phyloP scores from a whole-genome alignment of 306 rosid species.

The Cotoneaster glaucophyllus region DNA sequence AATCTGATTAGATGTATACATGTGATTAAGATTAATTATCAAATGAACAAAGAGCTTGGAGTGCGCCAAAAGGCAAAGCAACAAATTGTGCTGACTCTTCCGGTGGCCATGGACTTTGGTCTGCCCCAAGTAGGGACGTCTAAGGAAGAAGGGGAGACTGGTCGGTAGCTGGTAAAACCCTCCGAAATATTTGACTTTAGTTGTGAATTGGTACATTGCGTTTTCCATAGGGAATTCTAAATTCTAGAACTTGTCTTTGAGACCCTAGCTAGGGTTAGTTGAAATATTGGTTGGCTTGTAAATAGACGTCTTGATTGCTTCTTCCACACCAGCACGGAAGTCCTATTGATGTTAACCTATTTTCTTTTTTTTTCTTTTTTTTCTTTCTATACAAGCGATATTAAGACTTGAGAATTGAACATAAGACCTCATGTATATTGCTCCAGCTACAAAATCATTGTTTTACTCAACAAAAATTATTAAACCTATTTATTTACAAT shows the following conservation, averaged over 20 bases:
- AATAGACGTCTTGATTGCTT: slow-evolving; percentile 1
- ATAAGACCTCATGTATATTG: too few species aligned
- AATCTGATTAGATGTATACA: neutral
- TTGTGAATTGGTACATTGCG: neutral
- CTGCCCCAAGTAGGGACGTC: neutral
- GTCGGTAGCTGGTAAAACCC: neutral
- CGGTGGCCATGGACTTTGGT: neutral
- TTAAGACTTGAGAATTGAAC: too few species aligned
- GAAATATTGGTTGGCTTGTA: neutral
- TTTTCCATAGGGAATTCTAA: slow-evolving; percentile 7
- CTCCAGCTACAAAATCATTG: neutral
- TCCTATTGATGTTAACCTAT: neutral
- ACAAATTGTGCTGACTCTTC: neutral
- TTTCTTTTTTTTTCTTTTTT: neutral
- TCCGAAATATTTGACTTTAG: slow-evolving; percentile 1
- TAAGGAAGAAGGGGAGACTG: neutral
- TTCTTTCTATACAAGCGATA: neutral
- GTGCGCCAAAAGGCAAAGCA: slow-evolving; percentile 13
- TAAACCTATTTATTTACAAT: too few species aligned
- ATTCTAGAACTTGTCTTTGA: neutral
- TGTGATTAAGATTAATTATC: neutral
- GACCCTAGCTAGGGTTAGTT: neutral
- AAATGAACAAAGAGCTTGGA: neutral
- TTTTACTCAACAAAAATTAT: neutral
- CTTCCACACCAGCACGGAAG: neutral